Evolutionary conservation across 2,329 filamentous ascomycete genomes (phyloP).

Genomic region (Pseudogymnoascus sp.): DNA sequence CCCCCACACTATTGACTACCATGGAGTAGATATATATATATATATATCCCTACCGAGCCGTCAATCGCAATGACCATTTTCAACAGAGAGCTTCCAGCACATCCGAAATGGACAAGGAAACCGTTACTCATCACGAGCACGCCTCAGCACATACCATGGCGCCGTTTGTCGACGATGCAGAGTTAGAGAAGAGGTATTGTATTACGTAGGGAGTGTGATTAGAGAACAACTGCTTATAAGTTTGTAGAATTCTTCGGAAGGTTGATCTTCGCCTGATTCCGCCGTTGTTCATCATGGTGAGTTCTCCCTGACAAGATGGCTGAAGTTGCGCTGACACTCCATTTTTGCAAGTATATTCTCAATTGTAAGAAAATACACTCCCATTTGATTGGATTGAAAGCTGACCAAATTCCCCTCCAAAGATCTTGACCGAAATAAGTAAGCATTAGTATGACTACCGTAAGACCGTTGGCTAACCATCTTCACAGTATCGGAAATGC

Average conservation of each 20-base stretch:
- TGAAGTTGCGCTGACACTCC: background rate
- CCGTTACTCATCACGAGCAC: background rate
- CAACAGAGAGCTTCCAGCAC: background rate
- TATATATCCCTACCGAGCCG: background rate
- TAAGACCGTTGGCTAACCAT: background rate
- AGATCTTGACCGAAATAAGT: constrained; percentile 12
- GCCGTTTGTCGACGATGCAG: constrained; percentile 13
- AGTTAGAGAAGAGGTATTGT: constrained; percentile 14
- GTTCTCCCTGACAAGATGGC: background rate
- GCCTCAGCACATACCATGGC: background rate
- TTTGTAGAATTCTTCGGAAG: constrained; percentile 14
- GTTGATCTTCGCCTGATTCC: constrained; percentile 16
- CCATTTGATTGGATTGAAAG: no score
- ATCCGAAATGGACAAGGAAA: background rate
- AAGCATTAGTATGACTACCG: background rate
- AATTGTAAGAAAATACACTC: no score
- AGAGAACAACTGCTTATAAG: constrained; percentile 6
- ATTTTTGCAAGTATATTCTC: constrained; percentile 8
- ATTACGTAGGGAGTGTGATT: background rate
- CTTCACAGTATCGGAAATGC: constrained; percentile 4
- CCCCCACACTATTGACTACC: background rate
- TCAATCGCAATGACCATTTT: background rate
- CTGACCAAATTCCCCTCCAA: background rate
- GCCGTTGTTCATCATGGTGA: constrained; percentile 14
- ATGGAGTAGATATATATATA: background rate